Percentiles rank a stretch among this genome's conserved stretches.
phyloP scores from a whole-genome alignment of 495 filamentous ascomycete species.

The Penicillium daleae region DNA sequence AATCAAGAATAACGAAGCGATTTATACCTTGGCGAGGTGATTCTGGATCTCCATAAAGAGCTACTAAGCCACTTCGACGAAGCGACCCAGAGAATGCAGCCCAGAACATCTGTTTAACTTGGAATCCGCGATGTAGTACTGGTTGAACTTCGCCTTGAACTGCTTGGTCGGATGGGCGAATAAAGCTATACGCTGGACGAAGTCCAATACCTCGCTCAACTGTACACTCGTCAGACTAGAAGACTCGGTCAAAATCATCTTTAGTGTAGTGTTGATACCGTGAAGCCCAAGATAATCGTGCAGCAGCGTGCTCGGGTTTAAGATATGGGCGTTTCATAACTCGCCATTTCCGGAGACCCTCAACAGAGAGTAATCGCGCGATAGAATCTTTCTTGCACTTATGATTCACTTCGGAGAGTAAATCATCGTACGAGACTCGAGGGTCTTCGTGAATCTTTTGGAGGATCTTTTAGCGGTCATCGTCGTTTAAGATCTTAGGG shows the following conservation, averaged over 20 bases:
- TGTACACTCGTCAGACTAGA: constrained; percentile 19
- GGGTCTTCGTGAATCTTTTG: constrained; percentile 3
- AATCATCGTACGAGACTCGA: constrained; percentile 1
- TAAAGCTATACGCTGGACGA: constrained; percentile 7
- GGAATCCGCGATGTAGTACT: constrained; percentile 9
- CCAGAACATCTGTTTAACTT: constrained; percentile 20
- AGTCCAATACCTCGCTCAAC: constrained; percentile 14
- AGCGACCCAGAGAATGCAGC: constrained; percentile 19
- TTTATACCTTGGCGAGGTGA: constrained; percentile 10
- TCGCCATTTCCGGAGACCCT: constrained; percentile 5
- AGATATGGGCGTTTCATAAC: constrained; percentile 7
- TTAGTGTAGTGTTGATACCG: constrained; percentile 9
- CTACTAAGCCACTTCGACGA: constrained; percentile 11
- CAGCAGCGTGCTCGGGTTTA: neutral
- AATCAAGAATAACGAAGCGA: constrained; percentile 12
- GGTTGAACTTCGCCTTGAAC: neutral
- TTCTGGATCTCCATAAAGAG: constrained; percentile 10
- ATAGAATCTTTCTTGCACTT: constrained; percentile 11
- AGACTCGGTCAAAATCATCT: constrained; percentile 14
- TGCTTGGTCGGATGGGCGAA: constrained; percentile 1
- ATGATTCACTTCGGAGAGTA: constrained; percentile 5
- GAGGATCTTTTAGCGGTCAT: constrained; percentile 3
- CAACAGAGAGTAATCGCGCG: neutral
- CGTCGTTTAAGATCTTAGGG: neutral
- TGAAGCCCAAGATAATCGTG: constrained; percentile 3